Evolutionary conservation across 1,284 basidiomycete species (phyloP).

Genomic region (Fomitopsis betulina): DNA sequence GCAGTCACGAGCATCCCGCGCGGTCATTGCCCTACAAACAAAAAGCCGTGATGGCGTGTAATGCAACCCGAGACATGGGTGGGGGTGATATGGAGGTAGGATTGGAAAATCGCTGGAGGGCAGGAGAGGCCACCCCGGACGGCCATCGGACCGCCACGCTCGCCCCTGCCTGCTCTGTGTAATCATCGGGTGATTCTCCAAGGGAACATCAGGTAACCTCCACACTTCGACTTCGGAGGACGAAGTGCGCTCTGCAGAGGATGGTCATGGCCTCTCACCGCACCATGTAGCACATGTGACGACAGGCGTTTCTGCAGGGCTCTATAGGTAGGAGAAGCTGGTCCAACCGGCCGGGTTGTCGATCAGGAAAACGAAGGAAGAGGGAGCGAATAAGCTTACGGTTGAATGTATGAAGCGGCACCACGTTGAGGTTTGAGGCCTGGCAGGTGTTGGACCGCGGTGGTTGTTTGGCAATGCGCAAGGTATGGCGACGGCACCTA

Average conservation of each 20-base stretch:
- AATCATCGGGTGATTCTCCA: conserved; percentile 17
- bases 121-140: conserved; percentile 12
- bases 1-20: not conserved
- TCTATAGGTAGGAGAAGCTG: conserved; percentile 7
- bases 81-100: conserved; percentile 9
- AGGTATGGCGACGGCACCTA: not conserved
- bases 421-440: conserved; percentile 4
- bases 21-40: not conserved
- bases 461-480: conserved; percentile 10
- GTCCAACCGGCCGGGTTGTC: conserved; percentile 11
- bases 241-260: conserved; percentile 8
- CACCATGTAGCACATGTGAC: conserved; percentile 18
- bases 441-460: conserved; percentile 14
- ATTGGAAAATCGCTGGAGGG: conserved; percentile 28
- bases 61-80: not conserved
- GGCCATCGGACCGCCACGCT: conserved; percentile 21
- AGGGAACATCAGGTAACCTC: conserved; percentile 19
- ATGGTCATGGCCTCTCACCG: conserved; percentile 1
- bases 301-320: conserved; percentile 9
- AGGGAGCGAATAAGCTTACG: conserved; percentile 10
- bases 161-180: conserved; percentile 1
- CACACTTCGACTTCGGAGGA: conserved; percentile 11
- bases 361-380: conserved; percentile 14
- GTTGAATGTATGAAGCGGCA: conserved; percentile 16
- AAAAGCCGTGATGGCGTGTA: not conserved